A percentile compares a stretch with the other conserved stretches of the same genome.
Conservation (phyloP, 2,329 filamentous ascomycete genomes). For the Drechslera avenae region DNA sequence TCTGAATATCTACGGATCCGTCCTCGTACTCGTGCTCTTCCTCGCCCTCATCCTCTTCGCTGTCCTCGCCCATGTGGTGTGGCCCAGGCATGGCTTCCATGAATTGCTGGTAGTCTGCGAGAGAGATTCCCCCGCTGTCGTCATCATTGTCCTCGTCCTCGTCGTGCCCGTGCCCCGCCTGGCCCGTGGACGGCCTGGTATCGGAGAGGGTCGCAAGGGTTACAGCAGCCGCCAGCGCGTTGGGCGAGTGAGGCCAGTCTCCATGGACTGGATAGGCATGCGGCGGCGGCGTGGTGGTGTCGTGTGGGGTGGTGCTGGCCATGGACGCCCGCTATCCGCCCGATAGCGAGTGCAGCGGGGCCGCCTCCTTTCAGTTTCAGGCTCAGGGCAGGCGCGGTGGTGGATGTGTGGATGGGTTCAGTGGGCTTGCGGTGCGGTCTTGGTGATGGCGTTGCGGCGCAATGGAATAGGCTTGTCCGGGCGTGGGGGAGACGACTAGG, state of each 20-base stretch:
- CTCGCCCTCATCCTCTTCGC: constrained; percentile 5
- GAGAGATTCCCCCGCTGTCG: constrained; percentile 35
- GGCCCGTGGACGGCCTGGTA: constrained; percentile 36
- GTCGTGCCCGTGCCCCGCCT: constrained; percentile 12
- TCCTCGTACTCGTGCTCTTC: constrained; percentile 1
- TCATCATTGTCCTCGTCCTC: constrained; percentile 22
- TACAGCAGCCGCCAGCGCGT: constrained; percentile 31
- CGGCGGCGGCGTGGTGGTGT: constrained; percentile 20
- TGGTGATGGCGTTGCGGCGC: constrained; percentile 21
- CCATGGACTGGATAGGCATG: constrained; percentile 5
- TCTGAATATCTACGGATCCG: constrained; percentile 5
- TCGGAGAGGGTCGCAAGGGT: constrained; percentile 39
- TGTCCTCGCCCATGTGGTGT: constrained; percentile 8
- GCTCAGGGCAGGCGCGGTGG: background rate
- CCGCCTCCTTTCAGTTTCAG: constrained; percentile 13
- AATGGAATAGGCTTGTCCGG: constrained; percentile 15
- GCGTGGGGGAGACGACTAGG: constrained; percentile 15
- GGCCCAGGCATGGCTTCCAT: constrained; percentile 10
- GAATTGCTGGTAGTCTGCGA: constrained; percentile 25
- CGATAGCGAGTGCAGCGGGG: constrained; percentile 16
- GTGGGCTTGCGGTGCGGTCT: constrained; percentile 2
- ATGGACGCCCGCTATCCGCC: constrained; percentile 29
- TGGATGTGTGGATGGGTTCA: constrained; percentile 8
- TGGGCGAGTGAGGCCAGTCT: constrained; percentile 24
- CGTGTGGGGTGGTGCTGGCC: constrained; percentile 30